Conservation (phyloP, 2,329 filamentous ascomycete genomes). For the Cladorrhinum sp. region DNA sequence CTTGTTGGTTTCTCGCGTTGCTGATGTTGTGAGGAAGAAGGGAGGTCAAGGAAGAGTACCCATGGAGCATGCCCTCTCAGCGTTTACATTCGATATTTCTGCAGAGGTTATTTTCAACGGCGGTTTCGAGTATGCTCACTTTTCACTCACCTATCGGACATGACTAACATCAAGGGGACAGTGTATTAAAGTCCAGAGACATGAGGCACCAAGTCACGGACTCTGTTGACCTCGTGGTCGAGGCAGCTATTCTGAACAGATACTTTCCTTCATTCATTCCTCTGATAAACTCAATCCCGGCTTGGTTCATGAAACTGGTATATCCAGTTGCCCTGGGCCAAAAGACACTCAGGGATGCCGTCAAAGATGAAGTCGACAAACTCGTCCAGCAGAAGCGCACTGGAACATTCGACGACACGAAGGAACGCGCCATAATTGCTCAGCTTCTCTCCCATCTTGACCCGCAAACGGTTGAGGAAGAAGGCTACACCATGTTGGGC, state of each 20-base stretch:
- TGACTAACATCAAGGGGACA: background rate
- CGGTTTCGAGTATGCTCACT: background rate
- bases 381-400: background rate
- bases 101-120: background rate
- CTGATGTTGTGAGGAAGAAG: background rate
- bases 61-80: background rate
- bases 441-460: background rate
- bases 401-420: background rate
- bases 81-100: background rate
- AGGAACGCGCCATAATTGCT: background rate
- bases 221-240: background rate
- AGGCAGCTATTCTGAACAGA: background rate
- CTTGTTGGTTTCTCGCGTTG: background rate
- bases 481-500: background rate
- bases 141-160: background rate
- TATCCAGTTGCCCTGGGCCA: background rate
- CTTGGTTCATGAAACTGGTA: background rate
- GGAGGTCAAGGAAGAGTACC: background rate
- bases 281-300: background rate
- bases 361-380: background rate
- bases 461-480: background rate
- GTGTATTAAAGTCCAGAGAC: background rate
- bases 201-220: background rate
- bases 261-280: background rate
- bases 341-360: background rate